Conservation (phyloP, 306 rosid genomes). For the Dicorynia guianensis region DNA sequence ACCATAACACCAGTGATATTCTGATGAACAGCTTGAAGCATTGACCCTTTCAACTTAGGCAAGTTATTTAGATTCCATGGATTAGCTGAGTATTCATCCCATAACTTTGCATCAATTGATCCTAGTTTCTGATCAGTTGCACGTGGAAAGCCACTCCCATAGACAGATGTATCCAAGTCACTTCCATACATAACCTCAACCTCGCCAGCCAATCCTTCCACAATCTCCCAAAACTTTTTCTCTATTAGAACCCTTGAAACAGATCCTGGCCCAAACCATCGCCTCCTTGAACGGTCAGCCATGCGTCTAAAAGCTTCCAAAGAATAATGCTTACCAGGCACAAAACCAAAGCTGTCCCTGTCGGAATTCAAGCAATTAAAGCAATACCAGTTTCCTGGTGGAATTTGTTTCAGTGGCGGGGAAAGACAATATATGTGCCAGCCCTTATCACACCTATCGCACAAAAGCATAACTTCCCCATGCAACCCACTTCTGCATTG, state of each 20-base stretch:
- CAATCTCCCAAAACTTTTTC: slow-evolving; percentile 97
- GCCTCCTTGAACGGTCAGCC: slow-evolving; percentile 82
- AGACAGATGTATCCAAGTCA: slow-evolving; percentile 87
- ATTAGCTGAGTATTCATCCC: slow-evolving; percentile 82
- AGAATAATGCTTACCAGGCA: slow-evolving; percentile 79
- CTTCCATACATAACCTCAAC: slow-evolving; percentile 98
- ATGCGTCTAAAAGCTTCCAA: slow-evolving; percentile 84
- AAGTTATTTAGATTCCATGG: slow-evolving; percentile 99
- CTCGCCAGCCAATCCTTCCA: slow-evolving; percentile 91
- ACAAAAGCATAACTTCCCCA: slow-evolving; percentile 95
- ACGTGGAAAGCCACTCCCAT: slow-evolving; percentile 96
- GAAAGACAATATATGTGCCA: slow-evolving; percentile 97
- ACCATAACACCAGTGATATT: slow-evolving; percentile 99
- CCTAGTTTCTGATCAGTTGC: slow-evolving; percentile 66
- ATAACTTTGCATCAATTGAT: slow-evolving; percentile 67
- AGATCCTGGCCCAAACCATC: slow-evolving; percentile 92
- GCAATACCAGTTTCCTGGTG: slow-evolving; percentile 94
- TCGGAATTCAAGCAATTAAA: slow-evolving; percentile 92
- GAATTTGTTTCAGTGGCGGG: slow-evolving; percentile 87
- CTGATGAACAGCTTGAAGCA: slow-evolving; percentile 86
- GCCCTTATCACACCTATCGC: slow-evolving; percentile 95
- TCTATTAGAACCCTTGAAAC: slow-evolving; percentile 86
- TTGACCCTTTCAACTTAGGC: slow-evolving; percentile 91
- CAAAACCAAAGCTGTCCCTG: slow-evolving; percentile 90
- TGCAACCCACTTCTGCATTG: slow-evolving; percentile 96